Conservation (phyloP, 345 rosid genomes). For the Acer campestre region DNA sequence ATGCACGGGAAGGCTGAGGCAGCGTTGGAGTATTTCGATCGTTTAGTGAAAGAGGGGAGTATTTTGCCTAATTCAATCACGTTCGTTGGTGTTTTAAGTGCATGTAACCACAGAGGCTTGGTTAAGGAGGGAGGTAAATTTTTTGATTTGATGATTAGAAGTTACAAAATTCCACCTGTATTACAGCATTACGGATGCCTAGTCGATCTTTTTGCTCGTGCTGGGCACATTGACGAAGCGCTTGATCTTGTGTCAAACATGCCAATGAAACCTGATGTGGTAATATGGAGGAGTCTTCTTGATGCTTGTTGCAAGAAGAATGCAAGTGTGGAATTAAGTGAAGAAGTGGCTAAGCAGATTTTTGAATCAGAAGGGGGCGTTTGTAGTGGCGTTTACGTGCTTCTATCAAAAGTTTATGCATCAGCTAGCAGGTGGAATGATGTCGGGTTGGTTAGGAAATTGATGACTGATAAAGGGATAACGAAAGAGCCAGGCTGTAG, state of each 20-base stretch:
- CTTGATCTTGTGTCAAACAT: constrained; percentile 56
- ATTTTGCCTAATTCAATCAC: constrained; percentile 63
- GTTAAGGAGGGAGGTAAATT: constrained; percentile 57
- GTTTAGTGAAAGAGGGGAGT: constrained; percentile 37
- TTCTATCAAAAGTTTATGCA: constrained; percentile 75
- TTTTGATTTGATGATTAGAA: constrained; percentile 64
- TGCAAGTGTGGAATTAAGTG: constrained; percentile 60
- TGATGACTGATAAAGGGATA: constrained; percentile 70
- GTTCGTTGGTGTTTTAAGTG: constrained; percentile 63
- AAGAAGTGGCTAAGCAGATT: constrained; percentile 59
- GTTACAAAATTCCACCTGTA: constrained; percentile 60
- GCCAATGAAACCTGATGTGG: constrained; percentile 75
- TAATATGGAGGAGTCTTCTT: constrained; percentile 90
- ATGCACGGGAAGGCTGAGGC: constrained; percentile 63
- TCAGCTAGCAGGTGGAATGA: constrained; percentile 75
- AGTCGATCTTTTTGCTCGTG: constrained; percentile 71
- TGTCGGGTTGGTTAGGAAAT: constrained; percentile 65
- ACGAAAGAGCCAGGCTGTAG: constrained; percentile 88
- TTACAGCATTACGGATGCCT: constrained; percentile 85
- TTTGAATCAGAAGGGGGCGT: constrained; percentile 45
- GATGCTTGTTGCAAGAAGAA: constrained; percentile 73
- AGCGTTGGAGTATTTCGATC: constrained; percentile 53
- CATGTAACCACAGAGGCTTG: constrained; percentile 72
- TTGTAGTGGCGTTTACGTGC: constrained; percentile 67
- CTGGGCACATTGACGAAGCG: constrained; percentile 71